phyloP scores from a whole-genome alignment of 192 early-diverging fungal species.

The Coemansia sp. region DNA sequence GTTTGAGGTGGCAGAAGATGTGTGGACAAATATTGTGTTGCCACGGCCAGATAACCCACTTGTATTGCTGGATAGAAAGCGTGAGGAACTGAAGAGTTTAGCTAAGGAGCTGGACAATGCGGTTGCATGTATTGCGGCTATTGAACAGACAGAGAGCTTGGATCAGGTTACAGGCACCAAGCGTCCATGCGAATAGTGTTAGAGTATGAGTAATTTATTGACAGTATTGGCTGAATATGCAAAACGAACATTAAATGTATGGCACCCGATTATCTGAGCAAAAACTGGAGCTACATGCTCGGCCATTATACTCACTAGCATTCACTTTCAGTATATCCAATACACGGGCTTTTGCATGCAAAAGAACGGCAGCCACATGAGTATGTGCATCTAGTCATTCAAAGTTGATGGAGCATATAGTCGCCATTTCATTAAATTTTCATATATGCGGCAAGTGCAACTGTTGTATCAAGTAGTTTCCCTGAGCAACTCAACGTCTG shows the following conservation, averaged over 20 bases:
- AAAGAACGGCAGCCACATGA: neutral
- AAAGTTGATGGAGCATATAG: neutral
- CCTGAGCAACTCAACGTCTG: conserved; percentile 3
- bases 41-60: conserved; percentile 67
- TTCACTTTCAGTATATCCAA: too few relatives aligned
- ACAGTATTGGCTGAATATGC: neutral
- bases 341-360: neutral
- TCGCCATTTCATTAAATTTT: neutral
- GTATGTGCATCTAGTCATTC: neutral
- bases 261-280: neutral
- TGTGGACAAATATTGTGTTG: conserved; percentile 69
- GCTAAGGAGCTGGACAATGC: conserved; percentile 60
- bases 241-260: neutral
- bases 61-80: conserved; percentile 61
- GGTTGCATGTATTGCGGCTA: conserved; percentile 53
- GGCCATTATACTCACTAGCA: too few relatives aligned
- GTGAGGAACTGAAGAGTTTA: conserved; percentile 58
- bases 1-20: conserved; percentile 70
- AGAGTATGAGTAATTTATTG: neutral
- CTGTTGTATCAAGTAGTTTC: too few relatives aligned
- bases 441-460: neutral
- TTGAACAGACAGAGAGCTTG: conserved; percentile 1
- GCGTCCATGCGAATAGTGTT: conserved; percentile 36
- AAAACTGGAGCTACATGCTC: neutral
- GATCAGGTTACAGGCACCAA: conserved; percentile 16